These are phyloP conservation scores for Neopestalotiopsis clavispora DNA, from an alignment of 2,329 filamentous ascomycete genomes.

Conservation along the genomic window DNA sequence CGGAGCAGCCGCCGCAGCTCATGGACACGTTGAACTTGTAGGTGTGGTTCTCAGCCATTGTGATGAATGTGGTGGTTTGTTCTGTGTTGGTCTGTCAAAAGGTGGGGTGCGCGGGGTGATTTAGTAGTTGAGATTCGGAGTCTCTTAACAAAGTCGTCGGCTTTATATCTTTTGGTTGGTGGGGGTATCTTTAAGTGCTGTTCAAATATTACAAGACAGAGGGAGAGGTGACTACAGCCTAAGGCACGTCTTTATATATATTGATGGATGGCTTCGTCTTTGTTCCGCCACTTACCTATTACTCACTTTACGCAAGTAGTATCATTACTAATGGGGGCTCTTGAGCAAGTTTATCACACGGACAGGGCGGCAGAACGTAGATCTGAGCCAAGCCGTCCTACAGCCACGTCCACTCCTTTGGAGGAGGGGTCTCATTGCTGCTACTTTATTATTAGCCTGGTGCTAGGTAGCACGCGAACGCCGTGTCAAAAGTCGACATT, in stretches of 20 bases:
- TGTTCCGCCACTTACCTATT: constrained; percentile 2
- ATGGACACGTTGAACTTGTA: constrained; percentile 97
- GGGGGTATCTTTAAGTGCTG: not conserved
- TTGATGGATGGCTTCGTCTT: not conserved
- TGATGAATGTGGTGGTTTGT: constrained; percentile 28
- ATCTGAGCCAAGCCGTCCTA: not conserved
- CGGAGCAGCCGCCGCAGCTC: constrained; percentile 95
- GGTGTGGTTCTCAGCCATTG: constrained; percentile 80
- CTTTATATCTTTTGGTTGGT: not conserved
- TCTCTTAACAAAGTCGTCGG: not conserved
- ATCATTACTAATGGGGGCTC: not conserved
- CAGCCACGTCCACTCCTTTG: not conserved
- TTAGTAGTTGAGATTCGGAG: not conserved
- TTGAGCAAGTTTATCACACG: constrained; percentile 12
- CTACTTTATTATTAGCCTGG: not conserved
- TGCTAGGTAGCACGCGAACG: not conserved
- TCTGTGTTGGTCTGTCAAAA: not conserved
- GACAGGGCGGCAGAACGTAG: not conserved
- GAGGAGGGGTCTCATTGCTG: not conserved
- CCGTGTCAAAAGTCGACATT: not conserved
- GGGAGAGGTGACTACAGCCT: not conserved
- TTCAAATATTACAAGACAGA: not conserved
- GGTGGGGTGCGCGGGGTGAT: not conserved
- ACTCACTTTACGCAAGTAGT: not conserved
- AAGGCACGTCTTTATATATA: constrained; percentile 2